phyloP scores from a whole-genome alignment of 2,329 filamentous ascomycete genomes.

The Claviceps paspali region DNA sequence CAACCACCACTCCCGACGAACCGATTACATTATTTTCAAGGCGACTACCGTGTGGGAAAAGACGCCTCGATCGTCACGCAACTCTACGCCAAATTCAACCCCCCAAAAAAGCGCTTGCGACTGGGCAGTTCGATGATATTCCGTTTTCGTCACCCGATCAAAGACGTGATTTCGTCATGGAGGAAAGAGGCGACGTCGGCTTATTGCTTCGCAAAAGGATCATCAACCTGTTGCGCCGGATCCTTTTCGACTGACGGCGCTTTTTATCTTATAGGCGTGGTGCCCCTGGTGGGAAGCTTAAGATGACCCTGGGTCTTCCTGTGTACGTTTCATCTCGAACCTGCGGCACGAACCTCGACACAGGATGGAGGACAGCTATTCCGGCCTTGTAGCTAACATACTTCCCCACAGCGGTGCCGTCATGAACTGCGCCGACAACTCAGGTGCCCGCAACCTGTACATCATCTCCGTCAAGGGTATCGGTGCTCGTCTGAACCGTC shows the following conservation, averaged over 20 bases:
- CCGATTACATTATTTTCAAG: conserved; percentile 2
- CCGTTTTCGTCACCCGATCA: not conserved
- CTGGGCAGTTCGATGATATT: not conserved
- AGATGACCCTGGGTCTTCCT: conserved; percentile 99
- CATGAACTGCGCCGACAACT: conserved; percentile 99
- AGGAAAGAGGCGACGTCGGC: conserved; percentile 3
- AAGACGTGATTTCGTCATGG: not conserved
- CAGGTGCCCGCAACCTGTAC: conserved; percentile 95
- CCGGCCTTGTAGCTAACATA: conserved; percentile 1
- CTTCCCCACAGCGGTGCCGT: conserved; percentile 67
- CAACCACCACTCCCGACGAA: not conserved
- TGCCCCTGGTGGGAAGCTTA: conserved; percentile 99
- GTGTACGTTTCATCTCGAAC: conserved; percentile 51
- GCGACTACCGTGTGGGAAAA: conserved; percentile 2
- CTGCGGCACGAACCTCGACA: conserved; percentile 3
- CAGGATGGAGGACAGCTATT: not conserved
- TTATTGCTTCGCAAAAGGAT: not conserved
- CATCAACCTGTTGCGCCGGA: not conserved
- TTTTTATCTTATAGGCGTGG: conserved; percentile 41
- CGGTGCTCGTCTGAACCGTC: conserved; percentile 91
- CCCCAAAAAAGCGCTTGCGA: too few relatives aligned
- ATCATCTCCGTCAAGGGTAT: conserved; percentile 99
- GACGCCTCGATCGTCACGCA: not conserved
- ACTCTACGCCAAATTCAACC: not conserved
- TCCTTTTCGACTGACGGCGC: conserved; percentile 1